phyloP scores from a whole-genome alignment of 225 moss, liverwort and hornwort species.

The Asterella californica region DNA sequence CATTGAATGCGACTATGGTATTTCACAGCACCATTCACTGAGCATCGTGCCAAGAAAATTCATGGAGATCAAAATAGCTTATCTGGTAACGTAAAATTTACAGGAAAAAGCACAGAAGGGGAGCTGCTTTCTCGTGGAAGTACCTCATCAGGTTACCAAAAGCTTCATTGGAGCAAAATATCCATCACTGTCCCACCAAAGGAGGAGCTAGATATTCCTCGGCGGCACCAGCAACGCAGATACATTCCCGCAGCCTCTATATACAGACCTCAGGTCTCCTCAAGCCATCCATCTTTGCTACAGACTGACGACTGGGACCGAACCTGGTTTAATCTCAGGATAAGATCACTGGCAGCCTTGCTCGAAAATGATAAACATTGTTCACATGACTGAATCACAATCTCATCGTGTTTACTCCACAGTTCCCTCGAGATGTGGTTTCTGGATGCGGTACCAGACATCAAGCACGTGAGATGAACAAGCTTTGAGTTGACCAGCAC shows the following conservation, averaged over 20 bases:
- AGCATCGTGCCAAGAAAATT: no score
- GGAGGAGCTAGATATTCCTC: slow-evolving; percentile 4
- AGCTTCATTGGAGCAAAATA: no score
- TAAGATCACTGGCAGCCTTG: neutral
- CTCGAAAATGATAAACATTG: neutral
- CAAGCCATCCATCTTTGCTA: neutral
- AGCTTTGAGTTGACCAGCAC: neutral
- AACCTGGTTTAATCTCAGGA: neutral
- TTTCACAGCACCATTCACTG: no score
- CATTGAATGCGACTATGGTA: no score
- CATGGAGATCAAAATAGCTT: no score
- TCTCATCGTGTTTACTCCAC: neutral
- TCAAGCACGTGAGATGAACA: neutral
- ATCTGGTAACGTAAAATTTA: no score
- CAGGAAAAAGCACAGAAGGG: no score
- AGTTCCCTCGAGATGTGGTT: neutral
- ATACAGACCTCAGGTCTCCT: neutral
- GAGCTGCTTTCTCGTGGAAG: no score
- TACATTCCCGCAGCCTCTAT: neutral
- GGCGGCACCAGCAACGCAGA: no score
- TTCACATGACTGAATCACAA: neutral
- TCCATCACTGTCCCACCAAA: neutral
- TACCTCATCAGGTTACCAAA: no score
- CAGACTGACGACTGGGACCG: neutral
- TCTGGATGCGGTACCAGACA: neutral